Evolutionary conservation across 2,329 filamentous ascomycete genomes (phyloP).

Genomic region (Nemania abortiva): DNA sequence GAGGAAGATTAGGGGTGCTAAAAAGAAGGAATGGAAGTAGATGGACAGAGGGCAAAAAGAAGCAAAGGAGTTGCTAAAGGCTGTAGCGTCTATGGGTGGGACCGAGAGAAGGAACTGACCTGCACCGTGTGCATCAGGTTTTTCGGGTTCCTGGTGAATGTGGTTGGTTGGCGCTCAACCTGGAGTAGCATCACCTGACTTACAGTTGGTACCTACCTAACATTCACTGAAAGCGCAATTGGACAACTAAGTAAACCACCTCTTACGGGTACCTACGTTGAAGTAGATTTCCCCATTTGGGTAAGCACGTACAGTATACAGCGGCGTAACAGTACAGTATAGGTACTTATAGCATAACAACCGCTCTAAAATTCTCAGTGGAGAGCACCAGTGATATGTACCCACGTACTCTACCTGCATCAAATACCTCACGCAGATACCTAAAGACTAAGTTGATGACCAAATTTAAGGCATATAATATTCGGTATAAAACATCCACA

Average conservation of each 20-base stretch:
- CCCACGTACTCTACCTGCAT: neutral
- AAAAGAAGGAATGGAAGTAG: slow-evolving; percentile 27
- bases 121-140: slow-evolving; percentile 34
- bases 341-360: neutral
- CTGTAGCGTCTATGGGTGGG: slow-evolving; percentile 34
- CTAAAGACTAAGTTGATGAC: neutral
- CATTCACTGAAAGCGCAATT: too few species aligned
- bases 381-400: slow-evolving; percentile 13
- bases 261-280: neutral
- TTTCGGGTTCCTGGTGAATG: neutral
- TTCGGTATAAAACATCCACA: neutral
- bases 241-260: neutral
- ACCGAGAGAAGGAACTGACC: slow-evolving; percentile 32
- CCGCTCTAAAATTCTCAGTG: neutral
- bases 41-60: slow-evolving; percentile 44
- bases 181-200: neutral
- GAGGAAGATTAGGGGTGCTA: slow-evolving; percentile 29
- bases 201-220: neutral
- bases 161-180: slow-evolving; percentile 1
- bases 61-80: slow-evolving; percentile 45
- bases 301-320: neutral
- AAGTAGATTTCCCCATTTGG: neutral
- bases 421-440: too few species aligned
- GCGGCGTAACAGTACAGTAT: slow-evolving; percentile 3
- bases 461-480: neutral